phyloP scores from a whole-genome alignment of 441 rosid genomes.

The Pelargonium fulgidum region DNA sequence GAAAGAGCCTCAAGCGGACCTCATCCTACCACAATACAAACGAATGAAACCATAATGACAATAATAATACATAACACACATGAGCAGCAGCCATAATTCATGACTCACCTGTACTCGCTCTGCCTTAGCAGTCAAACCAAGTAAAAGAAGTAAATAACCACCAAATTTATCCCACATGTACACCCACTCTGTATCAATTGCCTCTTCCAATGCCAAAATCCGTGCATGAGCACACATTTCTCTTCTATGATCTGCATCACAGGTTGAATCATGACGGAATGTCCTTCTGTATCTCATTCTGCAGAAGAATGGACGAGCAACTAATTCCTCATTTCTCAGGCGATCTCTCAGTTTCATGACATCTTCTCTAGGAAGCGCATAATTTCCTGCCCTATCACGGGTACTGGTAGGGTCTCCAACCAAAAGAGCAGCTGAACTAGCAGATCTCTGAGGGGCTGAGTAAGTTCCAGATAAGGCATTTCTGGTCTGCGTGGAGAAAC shows the following conservation, averaged over 20 bases:
- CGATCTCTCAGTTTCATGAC: slow-evolving; percentile 98
- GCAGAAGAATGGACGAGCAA: slow-evolving; percentile 68
- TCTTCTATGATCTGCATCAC: slow-evolving; percentile 78
- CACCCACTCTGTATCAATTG: slow-evolving; percentile 99
- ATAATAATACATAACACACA: slow-evolving; percentile 14
- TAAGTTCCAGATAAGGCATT: slow-evolving; percentile 98
- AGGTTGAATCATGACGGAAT: slow-evolving; percentile 51
- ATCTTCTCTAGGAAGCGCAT: slow-evolving; percentile 98
- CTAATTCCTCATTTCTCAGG: slow-evolving; percentile 86
- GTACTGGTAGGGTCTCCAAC: slow-evolving; percentile 95
- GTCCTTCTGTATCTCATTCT: slow-evolving; percentile 54
- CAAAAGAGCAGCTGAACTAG: slow-evolving; percentile 98
- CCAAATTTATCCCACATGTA: slow-evolving; percentile 99
- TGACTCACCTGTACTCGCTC: slow-evolving; percentile 86
- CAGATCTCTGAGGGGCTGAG: slow-evolving; percentile 99
- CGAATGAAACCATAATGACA: slow-evolving; percentile 18
- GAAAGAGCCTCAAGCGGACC: slow-evolving; percentile 96
- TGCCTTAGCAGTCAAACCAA: slow-evolving; percentile 98
- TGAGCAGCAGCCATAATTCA: slow-evolving; percentile 18
- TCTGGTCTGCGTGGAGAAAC: slow-evolving; percentile 69
- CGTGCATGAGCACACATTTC: slow-evolving; percentile 99
- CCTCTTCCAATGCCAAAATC: slow-evolving; percentile 97
- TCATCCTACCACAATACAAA: slow-evolving; percentile 57
- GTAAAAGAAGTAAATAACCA: slow-evolving; percentile 89
- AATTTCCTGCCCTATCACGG: slow-evolving; percentile 97